phyloP scores from a whole-genome alignment of 768 basidiomycete species.

The Punctularia strigosozonata region DNA sequence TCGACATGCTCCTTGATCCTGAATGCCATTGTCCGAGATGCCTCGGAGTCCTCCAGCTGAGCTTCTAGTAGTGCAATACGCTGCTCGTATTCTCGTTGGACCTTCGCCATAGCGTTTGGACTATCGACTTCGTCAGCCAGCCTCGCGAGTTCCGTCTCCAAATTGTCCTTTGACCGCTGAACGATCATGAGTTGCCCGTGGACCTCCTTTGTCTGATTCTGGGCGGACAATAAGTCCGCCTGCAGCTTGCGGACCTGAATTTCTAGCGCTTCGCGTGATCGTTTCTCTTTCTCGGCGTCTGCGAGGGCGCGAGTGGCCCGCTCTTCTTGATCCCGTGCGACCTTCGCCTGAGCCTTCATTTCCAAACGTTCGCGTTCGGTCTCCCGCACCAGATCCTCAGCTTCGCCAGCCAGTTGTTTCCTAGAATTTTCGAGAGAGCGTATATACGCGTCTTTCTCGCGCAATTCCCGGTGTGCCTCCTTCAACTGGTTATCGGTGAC shows the following conservation, averaged over 20 bases:
- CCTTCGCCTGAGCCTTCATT: conserved; percentile 60
- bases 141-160: conserved; percentile 56
- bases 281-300: conserved; percentile 58
- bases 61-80: conserved; percentile 52
- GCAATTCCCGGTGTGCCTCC: conserved; percentile 69
- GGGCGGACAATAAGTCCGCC: conserved; percentile 42
- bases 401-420: conserved; percentile 58
- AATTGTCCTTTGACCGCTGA: conserved; percentile 49
- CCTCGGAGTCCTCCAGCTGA: conserved; percentile 46
- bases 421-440: conserved; percentile 83
- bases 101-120: conserved; percentile 40
- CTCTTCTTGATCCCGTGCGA: conserved; percentile 48
- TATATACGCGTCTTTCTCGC: conserved; percentile 63
- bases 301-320: conserved; percentile 40
- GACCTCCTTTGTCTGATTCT: conserved; percentile 44
- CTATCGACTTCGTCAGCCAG: conserved; percentile 50
- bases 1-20: conserved; percentile 53
- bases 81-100: conserved; percentile 53
- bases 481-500: conserved; percentile 86
- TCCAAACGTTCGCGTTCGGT: conserved; percentile 60
- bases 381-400: conserved; percentile 71
- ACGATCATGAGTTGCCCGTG: conserved; percentile 38
- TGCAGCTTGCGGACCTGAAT: conserved; percentile 48
- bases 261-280: conserved; percentile 54
- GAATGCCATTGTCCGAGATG: conserved; percentile 33